A percentile compares a stretch with the other conserved stretches of the same genome.
Evolutionary conservation across 1,139 yeast species (phyloP).

Genomic region (Blastobotrys serpentis): DNA sequence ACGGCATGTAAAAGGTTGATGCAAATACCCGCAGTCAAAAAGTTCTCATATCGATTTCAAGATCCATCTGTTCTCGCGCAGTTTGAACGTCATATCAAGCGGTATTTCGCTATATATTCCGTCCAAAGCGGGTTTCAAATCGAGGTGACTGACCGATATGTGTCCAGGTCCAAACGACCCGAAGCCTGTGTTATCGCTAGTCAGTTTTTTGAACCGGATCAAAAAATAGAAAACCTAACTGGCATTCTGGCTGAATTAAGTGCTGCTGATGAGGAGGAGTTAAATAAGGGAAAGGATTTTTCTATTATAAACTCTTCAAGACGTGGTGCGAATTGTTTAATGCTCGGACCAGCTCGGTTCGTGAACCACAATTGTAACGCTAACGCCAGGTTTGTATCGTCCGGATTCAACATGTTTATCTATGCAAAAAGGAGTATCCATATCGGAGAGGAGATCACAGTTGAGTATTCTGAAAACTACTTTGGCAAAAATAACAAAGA

Average conservation of each 20-base stretch:
- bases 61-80: slow-evolving; percentile 32
- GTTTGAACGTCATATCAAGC: slow-evolving; percentile 41
- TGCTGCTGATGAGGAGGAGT: slow-evolving; percentile 37
- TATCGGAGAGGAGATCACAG: slow-evolving; percentile 49
- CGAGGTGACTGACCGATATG: slow-evolving; percentile 46
- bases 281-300: slow-evolving; percentile 40
- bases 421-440: slow-evolving; percentile 39
- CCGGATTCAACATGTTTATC: slow-evolving; percentile 36
- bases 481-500: slow-evolving; percentile 46
- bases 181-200: slow-evolving; percentile 48
- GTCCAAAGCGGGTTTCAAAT: slow-evolving; percentile 45
- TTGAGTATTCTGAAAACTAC: slow-evolving; percentile 44
- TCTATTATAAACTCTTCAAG: slow-evolving; percentile 44
- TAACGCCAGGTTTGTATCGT: slow-evolving; percentile 42
- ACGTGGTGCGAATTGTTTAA: slow-evolving; percentile 39
- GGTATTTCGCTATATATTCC: slow-evolving; percentile 41
- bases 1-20: slow-evolving; percentile 35
- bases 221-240: slow-evolving; percentile 39
- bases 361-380: slow-evolving; percentile 50
- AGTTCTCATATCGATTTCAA: slow-evolving; percentile 35
- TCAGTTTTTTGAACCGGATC: slow-evolving; percentile 35
- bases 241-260: slow-evolving; percentile 44
- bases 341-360: slow-evolving; percentile 51
- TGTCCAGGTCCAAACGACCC: slow-evolving; percentile 29
- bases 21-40: slow-evolving; percentile 32